Percentiles rank a stretch among this genome's conserved stretches.
Evolutionary conservation across 2,329 filamentous ascomycete species (phyloP).

Genomic region (Amesomyces nigricolor): DNA sequence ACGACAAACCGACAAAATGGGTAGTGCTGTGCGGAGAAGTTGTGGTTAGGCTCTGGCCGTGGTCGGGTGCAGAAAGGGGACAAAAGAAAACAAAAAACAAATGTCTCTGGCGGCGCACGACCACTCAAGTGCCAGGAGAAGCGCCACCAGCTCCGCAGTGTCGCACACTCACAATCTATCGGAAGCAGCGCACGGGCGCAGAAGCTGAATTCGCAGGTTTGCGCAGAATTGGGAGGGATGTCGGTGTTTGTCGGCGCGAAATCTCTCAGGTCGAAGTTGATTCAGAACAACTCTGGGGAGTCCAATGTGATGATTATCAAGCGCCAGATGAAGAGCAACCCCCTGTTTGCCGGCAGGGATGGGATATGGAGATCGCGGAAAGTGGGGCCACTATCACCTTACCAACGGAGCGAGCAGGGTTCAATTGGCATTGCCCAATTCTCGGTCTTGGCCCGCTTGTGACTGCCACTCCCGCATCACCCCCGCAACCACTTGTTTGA

Average conservation of each 20-base stretch:
- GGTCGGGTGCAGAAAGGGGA: slow-evolving; percentile 14
- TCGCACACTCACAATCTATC: background rate
- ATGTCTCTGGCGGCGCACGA: background rate
- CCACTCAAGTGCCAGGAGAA: too few species aligned
- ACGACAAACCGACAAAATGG: slow-evolving; percentile 12
- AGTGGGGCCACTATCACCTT: slow-evolving; percentile 4
- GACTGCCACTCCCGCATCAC: background rate
- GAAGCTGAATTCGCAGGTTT: background rate
- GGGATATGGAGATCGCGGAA: background rate
- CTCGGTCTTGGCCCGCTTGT: background rate
- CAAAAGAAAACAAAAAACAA: slow-evolving; percentile 22
- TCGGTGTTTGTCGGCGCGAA: slow-evolving; percentile 10
- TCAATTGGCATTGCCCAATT: too few species aligned
- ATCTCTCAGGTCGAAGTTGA: slow-evolving; percentile 4
- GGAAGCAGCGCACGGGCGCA: background rate
- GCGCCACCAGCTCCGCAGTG: background rate
- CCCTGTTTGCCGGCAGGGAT: background rate
- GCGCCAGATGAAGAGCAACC: background rate
- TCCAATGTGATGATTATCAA: slow-evolving; percentile 10
- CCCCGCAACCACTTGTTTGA: slow-evolving; percentile 4
- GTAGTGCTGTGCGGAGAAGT: background rate
- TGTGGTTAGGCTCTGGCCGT: background rate
- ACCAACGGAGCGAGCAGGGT: background rate
- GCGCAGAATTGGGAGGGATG: slow-evolving; percentile 1
- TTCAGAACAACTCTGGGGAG: background rate